Conservation (phyloP, 257 asterid genomes). For the Buddleja alternifolia region DNA sequence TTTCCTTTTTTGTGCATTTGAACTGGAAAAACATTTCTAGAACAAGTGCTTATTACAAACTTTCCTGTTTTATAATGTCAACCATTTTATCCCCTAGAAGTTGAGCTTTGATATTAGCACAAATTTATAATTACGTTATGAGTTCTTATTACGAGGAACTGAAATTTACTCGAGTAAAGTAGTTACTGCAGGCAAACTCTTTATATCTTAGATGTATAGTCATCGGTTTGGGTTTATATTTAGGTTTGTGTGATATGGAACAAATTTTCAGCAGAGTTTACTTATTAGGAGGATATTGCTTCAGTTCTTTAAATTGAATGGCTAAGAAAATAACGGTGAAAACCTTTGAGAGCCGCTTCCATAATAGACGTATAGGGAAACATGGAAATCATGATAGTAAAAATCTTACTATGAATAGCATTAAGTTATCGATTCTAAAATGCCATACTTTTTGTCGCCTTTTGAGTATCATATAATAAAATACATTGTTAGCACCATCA, state of each 20-base stretch:
- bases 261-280: neutral
- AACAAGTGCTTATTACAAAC: neutral
- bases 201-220: neutral
- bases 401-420: neutral
- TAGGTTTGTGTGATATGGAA: slow-evolving; percentile 1
- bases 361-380: too few relatives aligned
- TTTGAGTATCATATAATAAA: slow-evolving; percentile 2
- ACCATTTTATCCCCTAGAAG: neutral
- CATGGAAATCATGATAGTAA: neutral
- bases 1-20: slow-evolving; percentile 18
- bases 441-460: slow-evolving; percentile 8
- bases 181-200: neutral
- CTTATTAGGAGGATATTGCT: neutral
- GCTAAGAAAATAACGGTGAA: neutral
- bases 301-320: neutral
- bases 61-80: neutral
- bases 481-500: slow-evolving; percentile 7
- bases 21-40: neutral
- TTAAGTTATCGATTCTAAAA: slow-evolving; percentile 11
- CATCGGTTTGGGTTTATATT: neutral
- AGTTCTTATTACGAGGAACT: neutral
- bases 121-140: neutral
- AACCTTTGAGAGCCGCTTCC: slow-evolving; percentile 1
- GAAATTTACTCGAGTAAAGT: neutral
- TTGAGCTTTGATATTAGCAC: neutral